Base-by-base conservation (phyloP, 2,329 filamentous ascomycete genomes). In the Onygena corvina region DNA sequence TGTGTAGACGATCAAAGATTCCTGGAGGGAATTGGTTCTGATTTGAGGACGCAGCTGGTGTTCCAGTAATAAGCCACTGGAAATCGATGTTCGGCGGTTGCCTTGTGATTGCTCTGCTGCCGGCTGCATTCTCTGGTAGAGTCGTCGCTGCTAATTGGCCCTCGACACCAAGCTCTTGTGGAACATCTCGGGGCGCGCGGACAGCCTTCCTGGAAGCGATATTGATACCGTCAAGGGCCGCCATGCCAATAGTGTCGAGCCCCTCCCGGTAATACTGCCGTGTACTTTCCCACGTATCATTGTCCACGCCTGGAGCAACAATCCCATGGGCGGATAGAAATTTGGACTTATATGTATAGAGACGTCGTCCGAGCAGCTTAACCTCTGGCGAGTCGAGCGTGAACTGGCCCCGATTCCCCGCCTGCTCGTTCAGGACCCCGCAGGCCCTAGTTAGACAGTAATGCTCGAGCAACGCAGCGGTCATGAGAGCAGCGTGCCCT, bases 401-500 rank as follows among this genome's bases (percentile, higher is more conserved):
- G 57, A 63, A 71, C 14, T 52, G 57, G 46, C 57, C 58, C 18
- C 56, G 56, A 11, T 60, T 64, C 29, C 65, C 64, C 23, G 59
- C 51, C 29, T 67, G 62, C 7, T 61, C 59, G 57, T 71, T 72
- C 31, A 72, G 60, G 44, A 70, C 61, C 36, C 71, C 69, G 18
- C 64, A 64, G n/a, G 69, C 69, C 48, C 65, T 64, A 30, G 57
- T 68, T 11, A 66, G 56, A 45, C 67, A 71, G 52, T 68, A 71
- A 50, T 70, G 71, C 49, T 71, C 69, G 3, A 72, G 59, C 11
- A 72, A 56, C 1, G 69, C 66, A 11, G 67, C 60, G 12, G 69
- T 69, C 63, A 72, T 65, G 38, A 70, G 58, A 30, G 65, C 63
- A 30, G 64, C 59, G 56, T 70, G 67, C 3, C 59, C 61, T 30